A percentile compares a stretch with the other conserved stretches of the same genome.
phyloP scores from a whole-genome alignment of 2,329 filamentous ascomycete genomes.

The Geoglossum cookeanum region DNA sequence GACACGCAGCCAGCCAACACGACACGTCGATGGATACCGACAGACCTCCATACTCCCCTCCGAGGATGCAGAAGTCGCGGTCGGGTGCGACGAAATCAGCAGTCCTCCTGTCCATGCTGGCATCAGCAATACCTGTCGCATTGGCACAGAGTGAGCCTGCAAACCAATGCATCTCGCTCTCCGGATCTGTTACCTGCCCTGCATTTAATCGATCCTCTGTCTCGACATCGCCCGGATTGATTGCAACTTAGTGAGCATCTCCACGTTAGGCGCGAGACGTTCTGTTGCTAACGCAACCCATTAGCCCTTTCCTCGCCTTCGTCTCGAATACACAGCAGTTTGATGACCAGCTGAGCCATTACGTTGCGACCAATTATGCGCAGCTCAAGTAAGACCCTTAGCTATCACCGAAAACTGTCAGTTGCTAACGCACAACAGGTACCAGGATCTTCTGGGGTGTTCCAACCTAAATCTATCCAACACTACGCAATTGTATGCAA shows the following conservation, averaged over 20 bases:
- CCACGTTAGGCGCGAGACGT: constrained; percentile 4
- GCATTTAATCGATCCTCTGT: constrained; percentile 22
- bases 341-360: constrained; percentile 52
- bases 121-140: constrained; percentile 8
- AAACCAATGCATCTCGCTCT: constrained; percentile 19
- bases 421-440: constrained; percentile 34
- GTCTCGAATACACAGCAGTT: constrained; percentile 63
- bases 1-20: neutral
- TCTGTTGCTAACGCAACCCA: constrained; percentile 5
- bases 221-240: constrained; percentile 17
- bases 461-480: constrained; percentile 56
- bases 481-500: constrained; percentile 67
- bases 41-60: neutral
- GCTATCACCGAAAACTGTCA: constrained; percentile 18
- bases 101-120: neutral
- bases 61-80: neutral
- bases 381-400: constrained; percentile 44
- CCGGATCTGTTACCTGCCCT: constrained; percentile 19
- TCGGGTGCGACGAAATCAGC: neutral
- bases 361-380: constrained; percentile 57
- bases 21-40: neutral
- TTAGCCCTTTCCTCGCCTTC: constrained; percentile 65
- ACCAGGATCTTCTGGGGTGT: constrained; percentile 65
- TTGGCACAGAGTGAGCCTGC: constrained; percentile 6
- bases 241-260: constrained; percentile 11